Base-by-base conservation (phyloP, 2,329 filamentous ascomycete species). In the Xylaria arbuscula region DNA sequence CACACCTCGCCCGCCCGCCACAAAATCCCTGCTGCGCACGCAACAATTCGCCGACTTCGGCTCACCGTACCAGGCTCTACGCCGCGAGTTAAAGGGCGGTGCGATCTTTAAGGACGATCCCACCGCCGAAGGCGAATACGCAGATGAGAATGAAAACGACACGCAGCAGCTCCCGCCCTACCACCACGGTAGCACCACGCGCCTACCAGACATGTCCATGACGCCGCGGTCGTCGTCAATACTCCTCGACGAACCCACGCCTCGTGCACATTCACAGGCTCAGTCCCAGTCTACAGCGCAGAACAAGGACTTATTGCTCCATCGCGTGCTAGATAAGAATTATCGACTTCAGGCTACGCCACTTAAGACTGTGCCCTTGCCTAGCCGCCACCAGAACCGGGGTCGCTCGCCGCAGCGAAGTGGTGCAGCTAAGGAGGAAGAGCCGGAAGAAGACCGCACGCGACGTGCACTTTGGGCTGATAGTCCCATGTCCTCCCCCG, bases 301-400 rank as follows among this genome's bases (percentile, higher is more conserved):
- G 69, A 77, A 84, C 19, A 88, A 89, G 68, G 93, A 98, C 77
- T 92, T 93, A 2, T 85, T 98, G 9, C 86, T 99, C 48, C 95
- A 98, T 79, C 92, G 92, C 67, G 86, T 98, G n/a, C 88, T 97
- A 5, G 94, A 98, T 83, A 98, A 97, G 81, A 98, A 92, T 66
- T 99, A 97, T 83, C 93, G 95, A 38, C 86, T 99, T 28, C 93
- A 97, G 80, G 93, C 95, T 6, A 99, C 96, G 10, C 96, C 96
- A 0, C 90, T 96, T 73, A 91, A 89, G 75, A 75, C 72, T 3
- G 77, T 78, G 3, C 73, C 80, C 2, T 75, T 79, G 17, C 38
- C 55, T 63, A 36, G 6, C 53, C 58, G 58, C 1, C 5, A 54
- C 7, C 57, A 65, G 24, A 8, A 54, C 7, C 57, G 68, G 24